Evolutionary conservation across 192 early-diverging fungal genomes (phyloP), one percentile per base, ranked within the genome.

Genomic region (Coemansia sp.): DNA sequence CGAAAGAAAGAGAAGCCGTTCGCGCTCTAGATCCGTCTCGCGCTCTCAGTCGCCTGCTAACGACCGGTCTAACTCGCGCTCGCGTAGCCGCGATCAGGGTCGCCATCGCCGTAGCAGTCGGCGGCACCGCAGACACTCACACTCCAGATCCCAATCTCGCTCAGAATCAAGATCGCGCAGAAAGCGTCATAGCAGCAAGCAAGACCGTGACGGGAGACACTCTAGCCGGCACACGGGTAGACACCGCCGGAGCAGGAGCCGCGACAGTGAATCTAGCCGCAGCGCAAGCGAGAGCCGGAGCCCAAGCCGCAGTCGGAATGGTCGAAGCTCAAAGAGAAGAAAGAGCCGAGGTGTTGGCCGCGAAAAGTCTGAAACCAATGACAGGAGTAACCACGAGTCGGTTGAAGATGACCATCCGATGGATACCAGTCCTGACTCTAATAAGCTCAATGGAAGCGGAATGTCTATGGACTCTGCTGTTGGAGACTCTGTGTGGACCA

Each of bases 81-180:
- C 70, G 21, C 71, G 68, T 17, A 71, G 69, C 64, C 59, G 61
- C 7, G 59, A 43, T 17, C 50, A 23, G 10, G 27, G 37, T 37
- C 57, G 52, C 41, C 56, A 35, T 5, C 68, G 48, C 6, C 62
- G 62, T 53, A 37, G 58, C 53, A 64, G 62, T 23, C 43, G 57
- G 21, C 78, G 65, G 39, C 67, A 51, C n/a, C 62, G 57, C 8
- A 57, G 63, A 50, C 71, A 67, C 19, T 64, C 68, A 16, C 45
- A 37, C 43, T 80, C 68, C 11, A 57, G 3, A 41, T 31, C 27
- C 3, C 39, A 39, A 43, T 74, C 72, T 35, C 64, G 49, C 19
- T 64, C 64, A 19, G 47, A 57, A 39, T 47, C 53, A 11, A 62
- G 57, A n/a, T 61, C 71, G 19, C 65, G 55, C 48, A 51, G 37